Base-by-base conservation (phyloP, 208 protist species). In the Acanthamoeba polyphaga region DNA sequence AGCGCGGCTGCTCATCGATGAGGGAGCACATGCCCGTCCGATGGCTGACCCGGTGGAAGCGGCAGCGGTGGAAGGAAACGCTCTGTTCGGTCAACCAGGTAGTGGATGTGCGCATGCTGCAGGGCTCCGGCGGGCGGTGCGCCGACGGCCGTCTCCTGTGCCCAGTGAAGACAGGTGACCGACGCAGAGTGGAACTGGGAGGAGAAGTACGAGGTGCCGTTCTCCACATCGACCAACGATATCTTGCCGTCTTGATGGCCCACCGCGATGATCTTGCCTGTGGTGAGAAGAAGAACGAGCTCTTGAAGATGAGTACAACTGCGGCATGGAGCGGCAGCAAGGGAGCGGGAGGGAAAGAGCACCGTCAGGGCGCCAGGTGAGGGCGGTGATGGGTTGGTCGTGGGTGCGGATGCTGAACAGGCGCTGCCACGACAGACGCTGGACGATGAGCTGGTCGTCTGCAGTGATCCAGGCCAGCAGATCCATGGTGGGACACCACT, bases 401-500 rank as follows among this genome's bases (percentile, higher is more conserved):
- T 92, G 62, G 32, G 38, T 76, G 62, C 62, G 87, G 49, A 92
- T 92, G 87, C 62, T 76, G 64, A 92, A 92, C n/a, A 92, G 87
- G 49, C 87, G 87, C 38, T 92, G 87, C 87, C 87, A 92, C 38
- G 87, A 92, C 34, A 92, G 87, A 1, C 87, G 55, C 55, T 92
- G 87, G 2, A 92, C 87, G 17, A 92, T 27, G 34, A 92, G 87
- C 87, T 92, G 87, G 87, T 92, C 62, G 38, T 92, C 87, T 15
- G n/a, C 62, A 19, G 87, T 92, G 8, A 92, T 58, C 87, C 55
- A 92, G 27, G 87, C 87, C 22, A 92, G 87, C 32, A 92, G 24
- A 58, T 92, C 87, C 87, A 92, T 92, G 19, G 62, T 92, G 27
- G 87, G 87, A 58, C 87, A 92, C 87, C 87, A 92, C 34, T 92